These are phyloP conservation scores for Ceratobasidium sp. DNA, from an alignment of 1,284 basidiomycete species.

Conservation along the genomic window DNA sequence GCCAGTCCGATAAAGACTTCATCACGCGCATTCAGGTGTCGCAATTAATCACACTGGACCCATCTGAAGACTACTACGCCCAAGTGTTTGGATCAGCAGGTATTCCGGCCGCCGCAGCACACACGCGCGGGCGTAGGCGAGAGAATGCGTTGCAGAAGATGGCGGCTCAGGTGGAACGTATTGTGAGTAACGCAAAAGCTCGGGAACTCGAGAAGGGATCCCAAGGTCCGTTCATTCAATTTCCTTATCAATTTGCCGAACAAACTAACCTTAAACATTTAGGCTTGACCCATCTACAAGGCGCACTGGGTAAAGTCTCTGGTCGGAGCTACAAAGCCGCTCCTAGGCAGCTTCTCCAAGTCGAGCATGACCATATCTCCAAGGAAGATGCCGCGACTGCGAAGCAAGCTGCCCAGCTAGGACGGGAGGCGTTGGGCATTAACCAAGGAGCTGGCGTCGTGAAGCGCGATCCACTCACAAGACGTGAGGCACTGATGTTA, in stretches of 20 bases:
- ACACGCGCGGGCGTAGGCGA: conserved; percentile 70
- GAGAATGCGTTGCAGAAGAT: conserved; percentile 96
- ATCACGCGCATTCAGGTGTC: conserved; percentile 99
- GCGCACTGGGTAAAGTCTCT: conserved; percentile 93
- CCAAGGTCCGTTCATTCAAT: conserved; percentile 57
- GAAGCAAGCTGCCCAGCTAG: conserved; percentile 42
- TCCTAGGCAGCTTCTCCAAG: conserved; percentile 93
- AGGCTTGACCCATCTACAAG: conserved; percentile 66
- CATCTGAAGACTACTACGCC: conserved; percentile 97
- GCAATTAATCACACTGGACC: conserved; percentile 94
- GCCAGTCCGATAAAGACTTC: conserved; percentile 98
- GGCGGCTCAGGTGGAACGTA: conserved; percentile 95
- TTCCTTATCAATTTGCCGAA: not conserved
- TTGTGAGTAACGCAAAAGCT: conserved; percentile 90
- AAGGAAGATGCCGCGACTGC: conserved; percentile 58
- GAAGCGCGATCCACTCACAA: conserved; percentile 59
- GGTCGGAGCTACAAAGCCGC: conserved; percentile 91
- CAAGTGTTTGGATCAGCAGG: conserved; percentile 83
- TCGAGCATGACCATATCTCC: conserved; percentile 63
- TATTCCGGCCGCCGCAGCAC: conserved; percentile 51
- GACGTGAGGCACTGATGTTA: conserved; percentile 77
- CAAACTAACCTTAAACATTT: conserved; percentile 8
- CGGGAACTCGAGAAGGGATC: conserved; percentile 81
- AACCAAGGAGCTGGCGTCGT: conserved; percentile 44
- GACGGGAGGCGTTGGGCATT: conserved; percentile 43